Evolutionary conservation across 106 monocot genomes (phyloP), one percentile per base, ranked within the genome.

Genomic region (Dendrobium chrysotoxum): DNA sequence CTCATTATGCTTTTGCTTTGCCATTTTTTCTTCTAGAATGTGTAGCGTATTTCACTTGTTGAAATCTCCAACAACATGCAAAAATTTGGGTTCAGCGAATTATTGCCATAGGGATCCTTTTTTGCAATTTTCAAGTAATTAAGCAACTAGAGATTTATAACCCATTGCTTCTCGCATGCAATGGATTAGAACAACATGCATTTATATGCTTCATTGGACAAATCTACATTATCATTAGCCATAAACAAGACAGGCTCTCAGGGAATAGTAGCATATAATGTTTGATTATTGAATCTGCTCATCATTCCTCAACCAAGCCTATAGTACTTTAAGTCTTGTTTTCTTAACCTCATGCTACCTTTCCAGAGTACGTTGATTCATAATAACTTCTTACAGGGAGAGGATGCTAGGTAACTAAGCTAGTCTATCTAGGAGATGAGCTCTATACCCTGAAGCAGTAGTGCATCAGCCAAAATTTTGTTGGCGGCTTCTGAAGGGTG

Each of bases 401-500:
- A 65, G 7, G 26, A 65, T 65, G n/a, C 64, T 26, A 25, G 25
- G 25, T 25, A 50, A 50, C 50, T 15, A 1, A 3, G 15, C 11
- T 1, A 65, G 26, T 25, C 50, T 23, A 75, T n/a, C 74, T 82
- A 92, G 80, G 83, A 77, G 84, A 94, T 88, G 81, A 94, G 94
- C 25, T 90, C 91, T 7, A 93, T 89, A 44, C 93, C 96, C 83
- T 96, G 96, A 5, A 77, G 0, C 13, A 96, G 77, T 28, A 93
- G 87, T 4, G 86, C 72, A 72, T 86, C 84, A 12, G 96, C 79
- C 77, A 93, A 75, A 73, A 90, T 85, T 61, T 86, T 80, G 86
- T 93, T 96, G 18, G 96, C 85, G 1, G 91, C 88, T 80, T 96
- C 91, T 0, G 96, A 82, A 2, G 96, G 93, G 64, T 96, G 96